These are phyloP conservation scores for Leccinum truebloodii DNA, from an alignment of 768 basidiomycete genomes.

Conservation along the genomic window DNA sequence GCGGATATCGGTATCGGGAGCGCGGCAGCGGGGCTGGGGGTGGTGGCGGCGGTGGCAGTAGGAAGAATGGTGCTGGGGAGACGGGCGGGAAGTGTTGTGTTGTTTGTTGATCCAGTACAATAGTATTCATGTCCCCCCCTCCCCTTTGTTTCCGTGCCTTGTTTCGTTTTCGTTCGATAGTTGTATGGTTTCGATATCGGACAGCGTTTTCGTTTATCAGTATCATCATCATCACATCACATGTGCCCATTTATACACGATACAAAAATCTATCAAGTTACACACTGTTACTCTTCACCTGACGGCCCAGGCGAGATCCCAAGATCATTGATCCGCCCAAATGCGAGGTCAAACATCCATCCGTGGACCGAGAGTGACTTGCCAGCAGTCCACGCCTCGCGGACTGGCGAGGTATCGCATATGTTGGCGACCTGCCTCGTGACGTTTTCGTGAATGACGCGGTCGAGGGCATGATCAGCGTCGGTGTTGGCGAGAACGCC, in stretches of 20 bases:
- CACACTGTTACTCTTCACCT: no score
- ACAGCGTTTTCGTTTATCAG: slow-evolving; percentile 8
- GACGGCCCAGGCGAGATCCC: slow-evolving; percentile 38
- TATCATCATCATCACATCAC: no score
- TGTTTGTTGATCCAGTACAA: slow-evolving; percentile 47
- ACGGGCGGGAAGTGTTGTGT: slow-evolving; percentile 64
- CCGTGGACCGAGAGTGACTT: slow-evolving; percentile 63
- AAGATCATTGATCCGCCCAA: slow-evolving; percentile 62
- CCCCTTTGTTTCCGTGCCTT: background rate
- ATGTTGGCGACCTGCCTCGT: slow-evolving; percentile 55
- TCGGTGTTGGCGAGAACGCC: slow-evolving; percentile 38
- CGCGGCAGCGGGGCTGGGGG: slow-evolving; percentile 25
- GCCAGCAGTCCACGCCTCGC: slow-evolving; percentile 42
- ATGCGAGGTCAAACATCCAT: slow-evolving; percentile 70
- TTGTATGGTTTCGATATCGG: slow-evolving; percentile 12
- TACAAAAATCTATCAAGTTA: no score
- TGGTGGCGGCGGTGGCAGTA: slow-evolving; percentile 33
- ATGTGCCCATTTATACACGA: no score
- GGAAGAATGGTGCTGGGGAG: slow-evolving; percentile 9
- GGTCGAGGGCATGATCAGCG: slow-evolving; percentile 40
- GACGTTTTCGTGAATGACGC: slow-evolving; percentile 62
- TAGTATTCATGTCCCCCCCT: background rate
- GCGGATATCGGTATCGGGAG: slow-evolving; percentile 49
- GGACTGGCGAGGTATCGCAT: slow-evolving; percentile 46
- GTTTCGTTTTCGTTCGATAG: slow-evolving; percentile 2